Evolutionary conservation across 176 grass and related monocot genomes (phyloP), one percentile per base, ranked within the genome.

Genomic region (Otatea glauca): DNA sequence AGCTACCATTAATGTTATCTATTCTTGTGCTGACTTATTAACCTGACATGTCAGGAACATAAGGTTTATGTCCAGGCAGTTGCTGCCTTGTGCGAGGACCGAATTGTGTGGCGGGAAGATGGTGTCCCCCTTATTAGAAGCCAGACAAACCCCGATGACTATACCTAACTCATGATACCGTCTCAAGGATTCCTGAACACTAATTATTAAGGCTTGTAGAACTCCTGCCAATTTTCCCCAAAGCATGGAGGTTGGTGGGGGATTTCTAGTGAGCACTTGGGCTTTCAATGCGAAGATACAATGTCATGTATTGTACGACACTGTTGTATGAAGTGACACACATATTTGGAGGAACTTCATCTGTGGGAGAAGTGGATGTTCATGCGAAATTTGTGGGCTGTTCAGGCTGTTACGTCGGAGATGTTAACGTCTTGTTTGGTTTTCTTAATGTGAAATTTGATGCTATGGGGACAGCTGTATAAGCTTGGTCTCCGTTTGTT

Each of bases 51-150:
- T 7, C 55, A 95, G 93, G 96, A 98, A 69, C 91, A 95, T 69
- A 37, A 90, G 54, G 83, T 92, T 84, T 98, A 95, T 90, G 93
- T 90, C 74, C 93, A 98, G 55, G 89, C 94, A 76, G 93, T 91
- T 80, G 78, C 91, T 67, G 96, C 96, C 63, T 20, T 98, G 64
- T 98, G 96, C 2, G 89, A 92, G 41, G 91, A 93, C 67, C n/a
- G 93, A 29, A 72, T 95, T 55, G 55, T 94, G 54, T 98, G 96
- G 93, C 79, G 89, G 65, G 80, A 92, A 86, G 96, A 98, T 86
- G 89, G 89, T 74, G 89, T 79, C 13, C 93, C 92, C 25, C 85
- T 92, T 73, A 78, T 92, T 62, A 77, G 32, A 85, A 86, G 82
- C 32, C 39, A 1, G 21, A 79, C 68, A 74, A 90, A 90, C 59